phyloP scores from a whole-genome alignment of 2,329 filamentous ascomycete genomes.

The Calonectria pteridis region DNA sequence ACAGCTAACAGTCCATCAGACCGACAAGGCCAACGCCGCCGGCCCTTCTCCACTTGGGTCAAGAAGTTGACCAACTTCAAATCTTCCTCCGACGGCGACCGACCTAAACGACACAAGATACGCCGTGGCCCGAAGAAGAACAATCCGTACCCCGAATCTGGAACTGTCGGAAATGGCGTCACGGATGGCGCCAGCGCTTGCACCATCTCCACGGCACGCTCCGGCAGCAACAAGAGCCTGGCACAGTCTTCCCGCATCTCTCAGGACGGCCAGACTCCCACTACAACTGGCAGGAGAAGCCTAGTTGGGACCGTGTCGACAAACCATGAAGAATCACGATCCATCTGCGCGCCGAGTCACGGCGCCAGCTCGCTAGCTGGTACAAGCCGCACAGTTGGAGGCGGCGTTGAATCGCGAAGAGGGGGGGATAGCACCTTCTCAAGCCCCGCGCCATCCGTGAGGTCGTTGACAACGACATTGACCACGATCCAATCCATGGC shows the following conservation, averaged over 20 bases:
- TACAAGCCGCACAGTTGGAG: constrained; percentile 78
- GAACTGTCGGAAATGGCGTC: constrained; percentile 59
- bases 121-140: constrained; percentile 77
- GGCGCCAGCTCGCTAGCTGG: constrained; percentile 75
- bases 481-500: constrained; percentile 86
- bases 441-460: constrained; percentile 83
- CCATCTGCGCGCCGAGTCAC: constrained; percentile 80
- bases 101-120: constrained; percentile 57
- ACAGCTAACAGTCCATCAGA: constrained; percentile 65
- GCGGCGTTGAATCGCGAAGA: constrained; percentile 75
- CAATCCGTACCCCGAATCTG: constrained; percentile 92
- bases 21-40: constrained; percentile 75
- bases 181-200: constrained; percentile 59
- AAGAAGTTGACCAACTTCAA: constrained; percentile 94
- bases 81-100: constrained; percentile 71
- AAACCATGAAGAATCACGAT: constrained; percentile 80
- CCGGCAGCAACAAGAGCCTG: constrained; percentile 66
- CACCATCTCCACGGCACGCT: constrained; percentile 70
- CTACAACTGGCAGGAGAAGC: constrained; percentile 77
- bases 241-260: constrained; percentile 72
- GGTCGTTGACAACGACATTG: constrained; percentile 84
- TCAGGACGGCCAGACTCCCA: constrained; percentile 67
- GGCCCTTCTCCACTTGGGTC: constrained; percentile 93
- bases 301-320: constrained; percentile 86
- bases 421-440: constrained; percentile 84